A percentile compares a stretch with the other conserved stretches of the same genome.
These are phyloP conservation scores for Alternaria ventricosa DNA, from an alignment of 2,329 filamentous ascomycete genomes.

Conservation along the genomic window DNA sequence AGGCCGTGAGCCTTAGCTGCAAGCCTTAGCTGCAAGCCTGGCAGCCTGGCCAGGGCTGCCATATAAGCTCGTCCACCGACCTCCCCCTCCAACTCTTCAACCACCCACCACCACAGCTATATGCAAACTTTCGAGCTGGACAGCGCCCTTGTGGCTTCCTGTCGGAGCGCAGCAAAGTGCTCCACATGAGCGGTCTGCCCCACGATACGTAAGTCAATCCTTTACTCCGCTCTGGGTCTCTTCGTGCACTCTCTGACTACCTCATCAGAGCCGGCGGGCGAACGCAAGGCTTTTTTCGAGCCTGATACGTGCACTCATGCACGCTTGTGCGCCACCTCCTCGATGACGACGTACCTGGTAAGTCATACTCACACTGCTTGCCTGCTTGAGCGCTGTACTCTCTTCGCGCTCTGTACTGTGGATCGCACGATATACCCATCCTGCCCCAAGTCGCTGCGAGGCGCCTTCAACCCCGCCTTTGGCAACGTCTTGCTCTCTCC, in stretches of 20 bases:
- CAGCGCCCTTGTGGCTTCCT: background rate
- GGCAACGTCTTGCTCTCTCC: conserved; percentile 12
- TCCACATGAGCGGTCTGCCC: background rate
- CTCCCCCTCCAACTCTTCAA: conserved; percentile 11
- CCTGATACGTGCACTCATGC: background rate
- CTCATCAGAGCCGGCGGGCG: background rate
- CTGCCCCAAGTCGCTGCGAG: background rate
- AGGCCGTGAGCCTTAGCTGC: background rate
- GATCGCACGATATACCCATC: background rate
- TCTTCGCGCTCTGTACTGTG: background rate
- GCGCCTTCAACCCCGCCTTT: background rate
- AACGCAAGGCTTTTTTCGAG: background rate
- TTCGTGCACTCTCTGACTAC: background rate
- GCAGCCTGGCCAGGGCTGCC: conserved; percentile 1
- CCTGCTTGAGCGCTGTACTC: background rate
- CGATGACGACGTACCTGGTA: background rate
- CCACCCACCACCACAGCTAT: background rate
- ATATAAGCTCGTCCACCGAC: conserved; percentile 4
- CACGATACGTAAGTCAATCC: background rate
- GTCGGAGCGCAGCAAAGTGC: background rate
- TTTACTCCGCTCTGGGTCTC: background rate
- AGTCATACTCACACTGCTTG: background rate
- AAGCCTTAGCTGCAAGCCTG: background rate
- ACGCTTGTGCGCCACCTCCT: background rate
- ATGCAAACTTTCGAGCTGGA: background rate